Base-by-base conservation (phyloP, 306 rosid species). In the Cicer judaicum region DNA sequence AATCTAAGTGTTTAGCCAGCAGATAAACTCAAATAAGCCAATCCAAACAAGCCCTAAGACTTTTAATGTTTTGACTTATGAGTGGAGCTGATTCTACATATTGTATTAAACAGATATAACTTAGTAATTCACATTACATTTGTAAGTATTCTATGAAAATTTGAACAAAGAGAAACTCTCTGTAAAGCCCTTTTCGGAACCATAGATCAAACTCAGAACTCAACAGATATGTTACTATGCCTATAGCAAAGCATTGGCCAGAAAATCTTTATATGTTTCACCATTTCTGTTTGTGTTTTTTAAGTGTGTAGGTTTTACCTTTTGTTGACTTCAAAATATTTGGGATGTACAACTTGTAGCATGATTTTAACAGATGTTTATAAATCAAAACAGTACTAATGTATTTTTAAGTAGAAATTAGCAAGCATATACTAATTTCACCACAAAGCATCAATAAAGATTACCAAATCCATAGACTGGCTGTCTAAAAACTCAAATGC, bases 401-500 rank as follows among this genome's bases (percentile, higher is more conserved):
- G 66, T 48, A 75, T 68, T 67, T 64, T 40, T 49, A 64, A 10
- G 50, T 66, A 54, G 44, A 59, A 40, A 49, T 75, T 52, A 79
- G 36, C 69, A 66, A 5, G 29, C 53, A 67, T 9, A 15, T 9
- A 64, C 63, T 39, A 73, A 15, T 57, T 57, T 57, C 72, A 68
- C 11, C 39, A 56, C 11, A 78, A 73, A 43, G 50, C 39, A 47
- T 72, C 66, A 78, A 21, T 47, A 63, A 79, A 46, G 77, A 84
- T 84, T 80, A 94, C 97, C 96, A 94, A 83, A 72, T 94, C 79
- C 96, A 91, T 67, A 47, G 97, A 85, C 54, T 63, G 65, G 79
- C 63, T 74, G 83, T 94, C 98, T 75, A 94, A 86, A 78, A 94
- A 94, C 82, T 94, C 98, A 84, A 94, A 94, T 67, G 97, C 97